phyloP scores from a whole-genome alignment of 257 asterid genomes.

The Lycium barbarum region DNA sequence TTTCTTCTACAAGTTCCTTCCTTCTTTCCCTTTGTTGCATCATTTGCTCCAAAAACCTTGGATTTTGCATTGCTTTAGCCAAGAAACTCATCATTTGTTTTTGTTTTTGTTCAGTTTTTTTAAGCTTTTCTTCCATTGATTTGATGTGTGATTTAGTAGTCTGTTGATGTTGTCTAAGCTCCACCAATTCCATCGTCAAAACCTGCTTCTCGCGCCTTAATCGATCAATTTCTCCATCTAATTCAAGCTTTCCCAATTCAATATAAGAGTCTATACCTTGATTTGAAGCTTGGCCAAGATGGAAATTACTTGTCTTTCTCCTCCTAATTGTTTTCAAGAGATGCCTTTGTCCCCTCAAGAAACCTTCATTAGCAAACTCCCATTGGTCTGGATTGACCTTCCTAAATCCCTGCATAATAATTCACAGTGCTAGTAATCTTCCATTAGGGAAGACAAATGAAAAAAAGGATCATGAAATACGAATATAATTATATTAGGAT shows the following conservation, averaged over 20 bases:
- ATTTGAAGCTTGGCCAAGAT: conserved; percentile 28
- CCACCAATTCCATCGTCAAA: conserved; percentile 45
- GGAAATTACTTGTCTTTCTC: conserved; percentile 42
- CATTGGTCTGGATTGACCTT: conserved; percentile 57
- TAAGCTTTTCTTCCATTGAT: conserved; percentile 47
- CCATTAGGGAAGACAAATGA: conserved; percentile 14
- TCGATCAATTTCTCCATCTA: conserved; percentile 45
- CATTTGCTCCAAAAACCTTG: conserved; percentile 38
- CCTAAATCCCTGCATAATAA: conserved; percentile 55
- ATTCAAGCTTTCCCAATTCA: conserved; percentile 49
- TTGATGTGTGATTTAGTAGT: conserved; percentile 36
- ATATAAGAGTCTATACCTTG: conserved; percentile 42
- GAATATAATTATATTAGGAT: not conserved
- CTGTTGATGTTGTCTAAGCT: conserved; percentile 55
- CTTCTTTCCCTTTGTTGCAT: conserved; percentile 46
- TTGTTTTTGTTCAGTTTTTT: conserved; percentile 51
- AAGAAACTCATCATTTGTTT: conserved; percentile 52
- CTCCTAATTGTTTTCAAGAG: conserved; percentile 47
- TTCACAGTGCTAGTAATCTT: conserved; percentile 26
- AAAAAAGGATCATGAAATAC: not conserved
- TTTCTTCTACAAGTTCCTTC: conserved; percentile 46
- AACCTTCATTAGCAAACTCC: conserved; percentile 66
- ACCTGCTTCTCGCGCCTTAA: conserved; percentile 50
- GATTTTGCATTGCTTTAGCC: conserved; percentile 47
- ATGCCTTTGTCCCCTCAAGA: conserved; percentile 52